A percentile compares a stretch with the other conserved stretches of the same genome.
These are phyloP conservation scores for Chenopodium suecicum DNA, from an alignment of 148 eudicot genomes.

Conservation along the genomic window DNA sequence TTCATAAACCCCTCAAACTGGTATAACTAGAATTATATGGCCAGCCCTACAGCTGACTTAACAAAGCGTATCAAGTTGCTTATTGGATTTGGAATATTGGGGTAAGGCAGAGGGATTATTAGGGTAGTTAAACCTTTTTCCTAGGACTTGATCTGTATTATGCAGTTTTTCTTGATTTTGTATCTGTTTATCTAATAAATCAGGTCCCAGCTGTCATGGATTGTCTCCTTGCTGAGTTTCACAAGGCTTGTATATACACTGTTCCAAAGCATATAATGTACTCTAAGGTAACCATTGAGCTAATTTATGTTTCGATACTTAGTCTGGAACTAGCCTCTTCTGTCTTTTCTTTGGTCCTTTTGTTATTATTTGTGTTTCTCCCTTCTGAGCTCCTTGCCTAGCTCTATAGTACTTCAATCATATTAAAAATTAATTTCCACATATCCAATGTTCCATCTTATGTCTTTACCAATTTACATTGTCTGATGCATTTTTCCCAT, in stretches of 20 bases:
- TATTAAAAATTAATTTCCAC: neutral
- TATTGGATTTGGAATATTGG: neutral
- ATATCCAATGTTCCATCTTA: neutral
- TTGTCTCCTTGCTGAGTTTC: constrained; percentile 70
- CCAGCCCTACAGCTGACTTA: neutral
- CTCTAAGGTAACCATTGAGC: constrained; percentile 54
- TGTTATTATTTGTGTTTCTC: neutral
- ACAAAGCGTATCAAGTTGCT: neutral
- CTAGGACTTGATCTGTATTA: neutral
- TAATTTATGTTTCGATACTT: neutral
- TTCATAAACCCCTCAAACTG: neutral
- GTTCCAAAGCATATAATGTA: constrained; percentile 78
- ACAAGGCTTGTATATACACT: constrained; percentile 74
- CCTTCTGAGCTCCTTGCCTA: constrained; percentile 6
- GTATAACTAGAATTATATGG: neutral
- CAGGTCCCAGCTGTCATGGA: constrained; percentile 87
- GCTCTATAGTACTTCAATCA: neutral
- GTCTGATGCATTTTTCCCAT: neutral
- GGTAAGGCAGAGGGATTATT: neutral
- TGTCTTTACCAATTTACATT: neutral
- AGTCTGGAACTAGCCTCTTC: neutral
- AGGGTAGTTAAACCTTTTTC: neutral
- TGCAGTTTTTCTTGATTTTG: neutral
- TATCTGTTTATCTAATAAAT: constrained; percentile 15
- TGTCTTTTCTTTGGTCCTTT: neutral